Base-by-base conservation (phyloP, 768 basidiomycete genomes). In the Boletus pseudopeckii region DNA sequence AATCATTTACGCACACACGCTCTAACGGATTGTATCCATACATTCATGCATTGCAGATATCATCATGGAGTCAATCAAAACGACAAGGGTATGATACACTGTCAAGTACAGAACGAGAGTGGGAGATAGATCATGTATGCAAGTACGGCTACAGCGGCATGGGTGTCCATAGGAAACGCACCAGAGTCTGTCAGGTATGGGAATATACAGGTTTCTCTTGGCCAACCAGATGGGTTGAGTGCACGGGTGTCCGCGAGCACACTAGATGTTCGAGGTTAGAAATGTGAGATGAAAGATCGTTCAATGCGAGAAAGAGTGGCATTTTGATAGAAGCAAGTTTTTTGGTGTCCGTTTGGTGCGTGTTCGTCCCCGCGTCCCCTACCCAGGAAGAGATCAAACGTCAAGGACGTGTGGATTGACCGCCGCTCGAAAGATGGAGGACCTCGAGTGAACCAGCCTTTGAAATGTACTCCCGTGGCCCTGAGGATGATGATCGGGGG, bases 361-460 rank as follows among this genome's bases (percentile, higher is more conserved):
- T 46, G 45, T 40, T 55, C 63, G 53, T 58, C 50, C n/a, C 50
- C 51, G 42, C 51, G 43, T 33, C 45, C 37, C 9, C 47, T 22
- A 20, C 44, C 37, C 33, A 28, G 45, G 14, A 53, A 53, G 55
- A 38, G 42, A 53, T 70, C 33, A 68, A 28, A 65, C 67, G 40
- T 70, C 68, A 39, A 70, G 61, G 28, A 58, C 46, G 47, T 69
- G 60, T 49, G 59, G 63, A 48, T 54, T 60, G 26, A 42, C 58
- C 45, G 67, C 61, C 46, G 64, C 56, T 26, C 76, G 73, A 64
- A 79, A 72, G 50, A 77, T 68, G 52, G 74, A 72, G 46, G 77
- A 77, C 59, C 72, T 72, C 45, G 77, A 77, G 54, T 75, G 75
- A 50, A 78, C 73, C 40, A 78, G 62, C 46, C 74, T 71, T 49